phyloP scores from a whole-genome alignment of 352 stramenopile species.

The Pythium myriotylum region DNA sequence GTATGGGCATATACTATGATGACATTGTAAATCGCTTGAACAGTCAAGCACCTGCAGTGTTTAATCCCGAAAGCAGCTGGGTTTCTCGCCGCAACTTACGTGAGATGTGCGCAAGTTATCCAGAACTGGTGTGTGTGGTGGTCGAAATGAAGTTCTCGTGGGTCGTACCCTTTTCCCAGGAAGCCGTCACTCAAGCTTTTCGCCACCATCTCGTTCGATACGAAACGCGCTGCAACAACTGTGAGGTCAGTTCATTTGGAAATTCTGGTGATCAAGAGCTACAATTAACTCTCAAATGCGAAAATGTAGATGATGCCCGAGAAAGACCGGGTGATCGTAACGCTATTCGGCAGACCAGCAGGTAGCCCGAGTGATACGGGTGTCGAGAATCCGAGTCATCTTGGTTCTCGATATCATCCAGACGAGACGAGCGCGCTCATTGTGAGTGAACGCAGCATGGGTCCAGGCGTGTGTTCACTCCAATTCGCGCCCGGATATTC shows the following conservation, averaged over 20 bases:
- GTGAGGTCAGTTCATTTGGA: slow-evolving; percentile 4
- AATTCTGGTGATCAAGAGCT: too few species aligned
- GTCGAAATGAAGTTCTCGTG: slow-evolving; percentile 9
- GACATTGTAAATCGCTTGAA: slow-evolving; percentile 8
- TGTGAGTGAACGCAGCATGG: slow-evolving; percentile 4
- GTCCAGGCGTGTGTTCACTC: slow-evolving; percentile 1
- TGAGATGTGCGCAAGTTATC: neutral
- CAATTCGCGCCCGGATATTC: neutral
- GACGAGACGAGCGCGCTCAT: slow-evolving; percentile 1
- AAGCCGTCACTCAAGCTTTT: neutral
- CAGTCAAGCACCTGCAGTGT: neutral
- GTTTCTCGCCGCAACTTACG: neutral
- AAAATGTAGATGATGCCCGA: slow-evolving; percentile 1
- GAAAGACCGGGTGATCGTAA: slow-evolving; percentile 8
- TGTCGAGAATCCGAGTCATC: neutral
- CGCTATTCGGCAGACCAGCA: neutral
- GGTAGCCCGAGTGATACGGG: neutral
- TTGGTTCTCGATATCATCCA: slow-evolving; percentile 5
- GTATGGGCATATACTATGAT: neutral
- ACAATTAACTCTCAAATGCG: too few species aligned
- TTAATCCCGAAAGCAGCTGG: neutral
- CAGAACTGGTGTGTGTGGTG: neutral
- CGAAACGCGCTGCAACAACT: neutral
- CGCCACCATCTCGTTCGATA: neutral
- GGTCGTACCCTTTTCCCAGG: slow-evolving; percentile 14